These are phyloP conservation scores for Verticillium nonalfalfae DNA, from an alignment of 2,329 filamentous ascomycete genomes.

Conservation along the genomic window DNA sequence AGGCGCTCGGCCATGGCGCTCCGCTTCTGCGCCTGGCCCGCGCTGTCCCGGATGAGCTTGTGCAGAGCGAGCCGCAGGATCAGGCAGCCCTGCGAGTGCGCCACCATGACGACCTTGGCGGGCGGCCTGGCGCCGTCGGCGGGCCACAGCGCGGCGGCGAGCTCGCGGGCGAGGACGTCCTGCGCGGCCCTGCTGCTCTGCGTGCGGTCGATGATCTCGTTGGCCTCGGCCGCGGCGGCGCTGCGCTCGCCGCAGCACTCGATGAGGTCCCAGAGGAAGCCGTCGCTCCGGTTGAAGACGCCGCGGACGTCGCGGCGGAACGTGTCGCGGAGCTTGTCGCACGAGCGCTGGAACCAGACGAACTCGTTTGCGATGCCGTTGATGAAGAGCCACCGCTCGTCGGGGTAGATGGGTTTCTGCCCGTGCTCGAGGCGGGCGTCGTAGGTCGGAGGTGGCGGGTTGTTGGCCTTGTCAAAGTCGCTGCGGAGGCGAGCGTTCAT, in stretches of 20 bases:
- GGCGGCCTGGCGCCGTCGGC: not conserved
- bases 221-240: not conserved
- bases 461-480: not conserved
- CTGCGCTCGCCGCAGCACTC: constrained; percentile 6
- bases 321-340: constrained; percentile 5
- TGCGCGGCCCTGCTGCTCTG: constrained; percentile 2
- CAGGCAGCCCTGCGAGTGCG: constrained; percentile 7
- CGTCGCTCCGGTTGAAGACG: constrained; percentile 10
- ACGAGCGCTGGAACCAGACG: constrained; percentile 1
- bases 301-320: constrained; percentile 7
- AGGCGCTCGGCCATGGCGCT: not conserved
- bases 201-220: constrained; percentile 4
- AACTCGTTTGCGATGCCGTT: constrained; percentile 2
- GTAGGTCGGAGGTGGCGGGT: not conserved
- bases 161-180: not conserved
- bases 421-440: not conserved
- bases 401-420: not conserved
- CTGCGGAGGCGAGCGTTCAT: constrained; percentile 1
- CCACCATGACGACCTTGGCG: constrained; percentile 5
- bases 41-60: not conserved
- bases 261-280: constrained; percentile 11
- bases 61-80: constrained; percentile 4
- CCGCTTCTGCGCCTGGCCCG: not conserved
- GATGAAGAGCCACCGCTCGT: constrained; percentile 1
- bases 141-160: not conserved